Evolutionary conservation across 208 protist species (phyloP), one percentile per base, ranked within the genome.

Genomic region (Willaertia magna): DNA sequence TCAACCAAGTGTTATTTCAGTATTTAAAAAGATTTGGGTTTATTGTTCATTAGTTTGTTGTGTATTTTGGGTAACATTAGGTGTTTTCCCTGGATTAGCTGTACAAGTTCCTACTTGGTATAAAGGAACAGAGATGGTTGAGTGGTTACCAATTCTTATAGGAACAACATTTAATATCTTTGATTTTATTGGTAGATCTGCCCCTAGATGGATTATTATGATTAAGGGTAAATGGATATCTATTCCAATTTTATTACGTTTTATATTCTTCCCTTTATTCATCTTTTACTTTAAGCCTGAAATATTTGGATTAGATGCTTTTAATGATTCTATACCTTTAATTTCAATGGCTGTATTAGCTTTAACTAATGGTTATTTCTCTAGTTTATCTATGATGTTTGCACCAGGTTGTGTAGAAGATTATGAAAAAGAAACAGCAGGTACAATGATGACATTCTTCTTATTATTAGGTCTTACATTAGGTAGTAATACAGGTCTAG

Each of bases 341-440:
- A 22, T 67, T 0, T 30, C 49, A 0, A 84, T 74, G 34, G 3
- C 22, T 34, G 3, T 47, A 4, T 16, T 84, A n/a, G 59, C 92
- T 20, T 86, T 95, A 49, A 94, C 92, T 0, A 94, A 94, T 79
- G 94, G 94, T 30, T 94, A 93, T 87, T 91, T 93, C 48, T 91
- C 91, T 43, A 89, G 90, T 0, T 86, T 90, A n/a, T 59, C 89
- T 52, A 95, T 96, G 94, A 93, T 95, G 74, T 90, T 91, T 34
- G 94, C 92, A 16, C 92, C 93, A n/a, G 88, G 87, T 67, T 89
- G 88, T 14, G 30, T 88, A 18, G 87, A 84, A 4, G 26, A 22
- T 44, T 4, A 86, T 52, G 86, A 88, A 43, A 82, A 48, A 48
- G 34, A 88, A 74, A 46, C 12, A 22, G 87, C 87, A 30, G 86